Base-by-base conservation (phyloP, 1,284 basidiomycete genomes). In the Chalciporus sp. region DNA sequence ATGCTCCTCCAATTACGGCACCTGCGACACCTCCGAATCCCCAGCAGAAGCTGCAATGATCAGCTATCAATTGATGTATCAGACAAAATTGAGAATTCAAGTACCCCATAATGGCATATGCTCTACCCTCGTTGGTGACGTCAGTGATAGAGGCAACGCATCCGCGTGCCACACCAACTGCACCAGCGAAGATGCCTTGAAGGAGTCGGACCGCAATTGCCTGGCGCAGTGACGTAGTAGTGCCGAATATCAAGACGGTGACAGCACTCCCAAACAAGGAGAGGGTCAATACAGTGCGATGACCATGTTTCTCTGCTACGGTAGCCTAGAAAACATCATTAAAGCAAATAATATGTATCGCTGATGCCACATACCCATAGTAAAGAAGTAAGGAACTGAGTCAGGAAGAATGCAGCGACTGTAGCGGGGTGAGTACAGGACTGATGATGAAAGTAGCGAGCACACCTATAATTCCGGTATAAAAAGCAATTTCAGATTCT, bases 141-240 rank as follows among this genome's bases (percentile, higher is more conserved):
- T 96, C 94, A 1, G 96, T 96, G 54, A 99, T 82, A 57, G 90
- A 89, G 20, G 92, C 78, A 42, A 99, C 88, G 7, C 90, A 92
- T 19, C 94, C 93, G 62, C 95, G 83, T 41, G 93, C 94, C 17
- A 97, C 95, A 28, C 94, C 95, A 33, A 97, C 90, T 14, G 94
- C 92, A 16, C 96, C 96, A 10, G 92, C 95, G 69, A 98, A 99
- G 42, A 98, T 83, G 26, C 96, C 96, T 72, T 99, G 96, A 26
- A 94, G 80, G 6, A 99, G 78, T n/a, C 96, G 84, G 35, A 96
- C 87, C 44, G 80, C 85, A 51, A 98, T 86, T 4, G 95, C 96
- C 69, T 95, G 86, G 26, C 86, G 81, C 14, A 95, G 78, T 6
- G 88, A 81, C 12, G 85, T 89, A 29, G 90, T 84, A 1, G 94